phyloP scores from a whole-genome alignment of 2,329 filamentous ascomycete species.

The Exophiala spinifera region DNA sequence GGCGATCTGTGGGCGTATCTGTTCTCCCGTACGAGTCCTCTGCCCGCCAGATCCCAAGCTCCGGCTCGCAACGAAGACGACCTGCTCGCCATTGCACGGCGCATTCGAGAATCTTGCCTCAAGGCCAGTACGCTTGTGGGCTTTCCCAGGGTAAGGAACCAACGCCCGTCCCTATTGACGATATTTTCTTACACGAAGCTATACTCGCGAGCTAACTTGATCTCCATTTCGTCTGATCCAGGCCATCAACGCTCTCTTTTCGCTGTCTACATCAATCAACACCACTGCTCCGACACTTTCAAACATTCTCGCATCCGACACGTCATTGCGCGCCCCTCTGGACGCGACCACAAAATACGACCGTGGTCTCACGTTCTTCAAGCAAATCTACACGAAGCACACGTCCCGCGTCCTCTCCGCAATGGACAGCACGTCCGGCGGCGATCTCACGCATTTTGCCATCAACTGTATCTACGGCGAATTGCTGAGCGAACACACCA shows the following conservation, averaged over 20 bases:
- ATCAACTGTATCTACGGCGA: slow-evolving; percentile 33
- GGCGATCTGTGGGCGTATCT: slow-evolving; percentile 31
- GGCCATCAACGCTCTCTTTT: slow-evolving; percentile 31
- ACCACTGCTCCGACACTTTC: slow-evolving; percentile 20
- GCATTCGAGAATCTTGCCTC: slow-evolving; percentile 31
- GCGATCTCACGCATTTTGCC: slow-evolving; percentile 32
- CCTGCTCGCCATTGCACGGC: slow-evolving; percentile 24
- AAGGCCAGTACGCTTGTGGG: slow-evolving; percentile 33
- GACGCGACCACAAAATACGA: slow-evolving; percentile 22
- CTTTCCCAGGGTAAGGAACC: slow-evolving; percentile 30
- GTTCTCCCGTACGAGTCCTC: no score
- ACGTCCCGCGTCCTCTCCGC: slow-evolving; percentile 28
- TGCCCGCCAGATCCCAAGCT: no score
- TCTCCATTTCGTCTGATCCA: slow-evolving; percentile 4
- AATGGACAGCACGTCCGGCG: slow-evolving; percentile 30
- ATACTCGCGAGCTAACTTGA: neutral
- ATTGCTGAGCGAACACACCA: slow-evolving; percentile 29
- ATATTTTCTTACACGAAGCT: neutral
- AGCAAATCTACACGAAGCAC: slow-evolving; percentile 31
- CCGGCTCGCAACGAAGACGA: neutral
- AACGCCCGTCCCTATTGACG: neutral
- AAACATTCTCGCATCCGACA: slow-evolving; percentile 18
- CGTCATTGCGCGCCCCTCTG: slow-evolving; percentile 25
- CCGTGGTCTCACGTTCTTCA: slow-evolving; percentile 32
- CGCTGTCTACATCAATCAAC: slow-evolving; percentile 28